Conservation (phyloP, 2,329 filamentous ascomycete genomes). For the Neofusicoccum umdonicola region DNA sequence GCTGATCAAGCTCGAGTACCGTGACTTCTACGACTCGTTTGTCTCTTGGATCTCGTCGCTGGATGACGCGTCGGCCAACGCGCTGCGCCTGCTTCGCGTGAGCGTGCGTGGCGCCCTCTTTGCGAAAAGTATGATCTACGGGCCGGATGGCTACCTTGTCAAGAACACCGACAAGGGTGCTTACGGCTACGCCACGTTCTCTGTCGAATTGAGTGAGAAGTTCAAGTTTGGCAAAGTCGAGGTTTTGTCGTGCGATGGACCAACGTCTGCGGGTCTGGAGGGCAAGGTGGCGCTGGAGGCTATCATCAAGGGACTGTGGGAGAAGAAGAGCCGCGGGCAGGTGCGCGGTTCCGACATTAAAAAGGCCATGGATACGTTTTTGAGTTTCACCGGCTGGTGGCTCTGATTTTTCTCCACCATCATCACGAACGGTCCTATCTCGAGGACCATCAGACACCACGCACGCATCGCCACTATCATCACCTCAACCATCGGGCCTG, state of each 20-base stretch:
- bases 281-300: constrained; percentile 25
- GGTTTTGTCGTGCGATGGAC: constrained; percentile 35
- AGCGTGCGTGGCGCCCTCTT: constrained; percentile 34
- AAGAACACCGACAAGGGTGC: neutral
- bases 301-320: constrained; percentile 31
- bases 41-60: constrained; percentile 38
- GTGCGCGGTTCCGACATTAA: constrained; percentile 37
- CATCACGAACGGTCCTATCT: neutral
- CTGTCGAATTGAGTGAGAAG: constrained; percentile 38
- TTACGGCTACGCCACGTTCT: constrained; percentile 38
- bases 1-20: constrained; percentile 40
- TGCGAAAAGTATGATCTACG: constrained; percentile 27
- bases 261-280: constrained; percentile 28
- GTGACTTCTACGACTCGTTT: constrained; percentile 41
- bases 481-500: neutral
- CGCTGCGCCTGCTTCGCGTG: constrained; percentile 32
- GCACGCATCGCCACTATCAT: neutral
- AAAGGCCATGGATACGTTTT: constrained; percentile 33
- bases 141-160: constrained; percentile 6
- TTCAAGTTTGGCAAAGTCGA: constrained; percentile 30
- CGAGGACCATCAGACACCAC: neutral
- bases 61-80: constrained; percentile 28
- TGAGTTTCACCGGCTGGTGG: constrained; percentile 30
- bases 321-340: constrained; percentile 30
- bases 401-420: neutral